Base-by-base conservation (phyloP, 139 green algal genomes). In the Asterochloris erici region DNA sequence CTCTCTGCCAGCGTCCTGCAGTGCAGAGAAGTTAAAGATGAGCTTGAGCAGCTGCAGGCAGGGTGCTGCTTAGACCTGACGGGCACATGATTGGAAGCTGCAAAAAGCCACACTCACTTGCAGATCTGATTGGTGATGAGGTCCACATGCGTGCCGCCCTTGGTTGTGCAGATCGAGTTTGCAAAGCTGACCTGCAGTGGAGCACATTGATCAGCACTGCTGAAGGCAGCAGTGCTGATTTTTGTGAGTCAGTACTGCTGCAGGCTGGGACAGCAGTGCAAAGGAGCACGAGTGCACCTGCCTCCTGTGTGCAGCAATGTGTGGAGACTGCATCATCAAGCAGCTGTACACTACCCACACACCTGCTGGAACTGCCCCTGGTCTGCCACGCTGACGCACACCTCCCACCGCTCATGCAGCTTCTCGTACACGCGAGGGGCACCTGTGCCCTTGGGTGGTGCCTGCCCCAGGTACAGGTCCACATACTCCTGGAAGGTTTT, bases 131-230 rank as follows among this genome's bases (percentile, higher is more conserved):
- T 94, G 1, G 95, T 88, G 19, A 99, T 78, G 71, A 95, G 90
- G 83, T 98, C 94, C 63, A 99, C 97, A 86, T 99, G 97, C 0
- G 96, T 99, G 68, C 97, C 97, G 27, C 97, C 97, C 88, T 98
- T 98, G 82, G 87, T 91, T 29, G 97, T 99, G 90, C 90, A 95
- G 86, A 99, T 99, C 79, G 93, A 93, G 90, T 99, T 99, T 29
- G 96, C 96, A 85, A 99, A 99, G 83, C 90, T 97, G 69, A 98
- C 94, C 94, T 99, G 93, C 82, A 87, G 14, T n/a, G 19, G 19
- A 29, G 26, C 2, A 73, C 66, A 79, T 0, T 54, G 0, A 62
- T 73, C 23, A 73, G 66, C 66, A 0, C 9, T 38, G 19, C 14
- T n/a, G 28, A n/a, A 83, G 24, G 14, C 54, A 73, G 76, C 60